Evolutionary conservation across 495 filamentous ascomycete species (phyloP).

Genomic region (Aspergillus indologenus): DNA sequence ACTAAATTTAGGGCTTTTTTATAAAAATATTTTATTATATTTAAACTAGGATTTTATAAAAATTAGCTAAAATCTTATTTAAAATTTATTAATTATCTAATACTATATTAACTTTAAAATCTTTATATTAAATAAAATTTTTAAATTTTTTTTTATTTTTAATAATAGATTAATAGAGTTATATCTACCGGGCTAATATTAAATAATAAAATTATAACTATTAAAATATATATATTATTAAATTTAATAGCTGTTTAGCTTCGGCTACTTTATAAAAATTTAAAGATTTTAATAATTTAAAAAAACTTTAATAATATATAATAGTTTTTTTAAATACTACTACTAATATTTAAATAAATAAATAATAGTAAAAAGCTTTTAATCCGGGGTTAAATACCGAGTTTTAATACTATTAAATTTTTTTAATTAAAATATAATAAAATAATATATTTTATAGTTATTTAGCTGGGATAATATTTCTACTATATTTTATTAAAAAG

Average conservation of each 20-base stretch:
- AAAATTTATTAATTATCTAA: not conserved
- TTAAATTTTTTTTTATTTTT: not conserved
- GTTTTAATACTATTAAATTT: not conserved
- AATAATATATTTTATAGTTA: slow-evolving; percentile 1
- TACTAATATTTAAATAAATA: slow-evolving; percentile 1
- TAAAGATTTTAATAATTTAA: not conserved
- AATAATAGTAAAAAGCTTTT: slow-evolving; percentile 6
- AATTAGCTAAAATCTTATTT: not conserved
- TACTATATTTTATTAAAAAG: not conserved
- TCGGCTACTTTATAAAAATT: not conserved
- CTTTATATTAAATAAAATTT: not conserved
- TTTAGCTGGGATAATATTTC: not conserved
- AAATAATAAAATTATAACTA: slow-evolving; percentile 3
- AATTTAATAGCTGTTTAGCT: not conserved
- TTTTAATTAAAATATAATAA: not conserved
- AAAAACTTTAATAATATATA: not conserved
- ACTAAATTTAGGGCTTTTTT: not conserved
- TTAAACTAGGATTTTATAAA: not conserved
- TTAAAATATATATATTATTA: slow-evolving; percentile 1
- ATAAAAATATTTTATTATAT: not conserved
- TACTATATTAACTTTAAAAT: slow-evolving; percentile 2
- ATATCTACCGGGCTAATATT: not conserved
- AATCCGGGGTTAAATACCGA: not conserved
- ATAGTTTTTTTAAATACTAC: not conserved
- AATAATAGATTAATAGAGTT: slow-evolving; percentile 1